Evolutionary conservation across 345 rosid genomes (phyloP), one percentile per base, ranked within the genome.

Genomic region (Mercurialis annua): DNA sequence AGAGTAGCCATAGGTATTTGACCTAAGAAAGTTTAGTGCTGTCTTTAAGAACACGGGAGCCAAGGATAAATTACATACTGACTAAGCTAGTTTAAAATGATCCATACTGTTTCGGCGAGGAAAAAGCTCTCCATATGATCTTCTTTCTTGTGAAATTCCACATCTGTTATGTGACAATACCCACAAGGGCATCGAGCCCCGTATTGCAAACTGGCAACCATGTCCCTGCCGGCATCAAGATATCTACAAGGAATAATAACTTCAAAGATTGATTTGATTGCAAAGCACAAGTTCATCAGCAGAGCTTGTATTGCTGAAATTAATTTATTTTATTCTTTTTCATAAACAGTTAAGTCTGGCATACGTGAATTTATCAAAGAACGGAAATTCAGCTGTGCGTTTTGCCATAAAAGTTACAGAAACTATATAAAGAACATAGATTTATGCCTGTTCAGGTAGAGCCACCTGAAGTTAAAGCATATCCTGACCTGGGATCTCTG

Each of bases 91-190:
- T 64, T 36, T 44, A 61, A 65, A 66, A 17, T n/a, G 33, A 70
- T 69, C 33, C 96, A 77, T 69, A 93, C 98, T 9, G 98, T 93
- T 90, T 93, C 98, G n/a, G 97, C 97, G 14, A 93, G 92, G 85
- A 93, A 93, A 80, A 93, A 93, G 81, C 98, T 93, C 78, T 93
- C 98, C 98, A 93, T 93, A 75, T 91, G 98, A 72, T 93, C 96
- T 76, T 89, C 97, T 74, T 68, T 85, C 71, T 87, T 67, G 72
- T 93, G 98, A 64, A 81, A 83, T 76, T 93, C 98, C 0, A 94
- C 99, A 75, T 94, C 96, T 18, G 91, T 82, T 78, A 94, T 84
- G 69, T 94, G 99, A 78, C 99, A 94, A 77, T 87, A 94, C 34
- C 97, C 97, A 67, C 99, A 94, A 73, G 92, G 91, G 75, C 99